A percentile compares a stretch with the other conserved stretches of the same genome.
Conservation (phyloP, 768 basidiomycete species). For the Boletus fagicola region DNA sequence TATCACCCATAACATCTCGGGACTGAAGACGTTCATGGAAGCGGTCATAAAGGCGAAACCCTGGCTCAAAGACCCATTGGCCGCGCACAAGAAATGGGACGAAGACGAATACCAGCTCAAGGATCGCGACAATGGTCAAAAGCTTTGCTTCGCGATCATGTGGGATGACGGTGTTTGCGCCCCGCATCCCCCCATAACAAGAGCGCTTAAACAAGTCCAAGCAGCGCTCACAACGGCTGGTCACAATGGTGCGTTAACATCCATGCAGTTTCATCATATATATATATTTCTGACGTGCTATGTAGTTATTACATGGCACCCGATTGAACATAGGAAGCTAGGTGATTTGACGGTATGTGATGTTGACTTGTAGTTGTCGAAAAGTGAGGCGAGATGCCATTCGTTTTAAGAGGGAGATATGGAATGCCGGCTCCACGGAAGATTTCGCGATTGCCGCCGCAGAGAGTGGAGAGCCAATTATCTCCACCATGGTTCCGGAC, state of each 20-base stretch:
- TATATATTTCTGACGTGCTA: neutral
- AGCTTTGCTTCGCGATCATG: constrained; percentile 57
- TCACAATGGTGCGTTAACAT: constrained; percentile 51
- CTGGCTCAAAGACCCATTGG: constrained; percentile 66
- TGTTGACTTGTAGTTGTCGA: constrained; percentile 6
- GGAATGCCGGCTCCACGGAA: constrained; percentile 44
- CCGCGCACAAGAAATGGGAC: constrained; percentile 57
- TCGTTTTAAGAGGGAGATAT: constrained; percentile 39
- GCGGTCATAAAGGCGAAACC: constrained; percentile 57
- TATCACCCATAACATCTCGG: constrained; percentile 53
- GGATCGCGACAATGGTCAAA: constrained; percentile 55
- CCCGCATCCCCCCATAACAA: constrained; percentile 63
- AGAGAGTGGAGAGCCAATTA: constrained; percentile 52
- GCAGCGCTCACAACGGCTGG: constrained; percentile 58
- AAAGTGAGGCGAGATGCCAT: neutral
- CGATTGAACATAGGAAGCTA: constrained; percentile 51
- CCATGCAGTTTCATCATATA: neutral
- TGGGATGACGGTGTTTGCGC: constrained; percentile 61
- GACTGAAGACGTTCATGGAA: constrained; percentile 65
- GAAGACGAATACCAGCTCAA: constrained; percentile 56
- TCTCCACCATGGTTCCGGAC: constrained; percentile 45
- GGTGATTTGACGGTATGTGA: constrained; percentile 39
- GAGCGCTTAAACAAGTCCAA: constrained; percentile 58
- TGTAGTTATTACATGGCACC: constrained; percentile 69
- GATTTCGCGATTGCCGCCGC: constrained; percentile 43